Conservation (phyloP, 805 yeast species). For the Sungouiozyma ichnusensis region DNA sequence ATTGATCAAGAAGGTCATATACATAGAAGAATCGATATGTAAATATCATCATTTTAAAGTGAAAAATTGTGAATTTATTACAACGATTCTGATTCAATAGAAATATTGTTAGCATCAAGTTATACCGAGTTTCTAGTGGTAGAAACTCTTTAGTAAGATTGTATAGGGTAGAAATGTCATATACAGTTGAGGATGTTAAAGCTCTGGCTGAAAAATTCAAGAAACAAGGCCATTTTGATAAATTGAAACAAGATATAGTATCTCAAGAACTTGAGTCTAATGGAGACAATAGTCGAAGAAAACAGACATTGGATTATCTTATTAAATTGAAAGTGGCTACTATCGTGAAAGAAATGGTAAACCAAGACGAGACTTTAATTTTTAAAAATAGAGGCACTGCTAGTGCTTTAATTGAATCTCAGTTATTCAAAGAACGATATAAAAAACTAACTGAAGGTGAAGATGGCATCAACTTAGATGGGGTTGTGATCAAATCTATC, state of each 20-base stretch:
- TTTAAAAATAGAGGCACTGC: constrained; percentile 28
- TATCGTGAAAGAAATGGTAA: constrained; percentile 21
- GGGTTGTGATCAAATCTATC: constrained; percentile 11
- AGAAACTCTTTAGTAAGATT: too few species aligned
- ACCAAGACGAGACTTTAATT: constrained; percentile 22
- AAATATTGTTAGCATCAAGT: too few species aligned
- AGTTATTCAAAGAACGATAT: constrained; percentile 22
- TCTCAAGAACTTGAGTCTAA: constrained; percentile 5
- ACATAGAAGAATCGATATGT: too few species aligned
- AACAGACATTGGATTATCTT: constrained; percentile 4
- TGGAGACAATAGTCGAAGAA: constrained; percentile 1
- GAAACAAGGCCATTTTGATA: constrained; percentile 26
- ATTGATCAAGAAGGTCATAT: too few species aligned
- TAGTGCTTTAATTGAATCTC: constrained; percentile 26
- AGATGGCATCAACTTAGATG: constrained; percentile 14
- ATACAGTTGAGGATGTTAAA: constrained; percentile 15
- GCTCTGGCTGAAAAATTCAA: constrained; percentile 24
- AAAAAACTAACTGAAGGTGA: constrained; percentile 10
- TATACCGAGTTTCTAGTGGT: too few species aligned
- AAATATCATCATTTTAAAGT: too few species aligned
- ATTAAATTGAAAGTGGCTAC: constrained; percentile 15
- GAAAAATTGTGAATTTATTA: too few species aligned
- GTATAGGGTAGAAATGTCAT: too few species aligned
- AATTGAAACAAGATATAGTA: constrained; percentile 19
- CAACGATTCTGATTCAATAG: too few species aligned